Base-by-base conservation (phyloP, 495 filamentous ascomycete species). In the Hypoxylon trugodes region DNA sequence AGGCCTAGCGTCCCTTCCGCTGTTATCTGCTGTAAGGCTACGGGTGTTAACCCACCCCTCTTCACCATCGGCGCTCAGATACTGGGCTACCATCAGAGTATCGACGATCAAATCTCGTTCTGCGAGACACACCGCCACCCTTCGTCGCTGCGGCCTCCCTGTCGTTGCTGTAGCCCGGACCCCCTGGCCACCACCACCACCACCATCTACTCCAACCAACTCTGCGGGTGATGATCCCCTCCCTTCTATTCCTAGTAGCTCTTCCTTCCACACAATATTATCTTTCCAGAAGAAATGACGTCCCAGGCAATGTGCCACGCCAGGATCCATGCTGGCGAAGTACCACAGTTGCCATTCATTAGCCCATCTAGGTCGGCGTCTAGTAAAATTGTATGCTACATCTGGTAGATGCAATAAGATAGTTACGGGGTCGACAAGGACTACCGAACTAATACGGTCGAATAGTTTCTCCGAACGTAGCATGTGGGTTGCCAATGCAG, bases 371-470 rank as follows among this genome's bases (percentile, higher is more conserved):
- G 87, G 87, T 38, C 69, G 70, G 2, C 87, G 79, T 24, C 76
- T 67, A 9, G 83, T 87, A 66, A 90, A 90, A 66, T 90, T 90
- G 77, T 86, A 90, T n/a, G 86, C 86, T 35, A 90, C 85, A 57
- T 88, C 81, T 19, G 87, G 87, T 8, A 87, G 72, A 69, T 90
- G 87, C 26, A 90, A 75, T 16, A 89, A 62, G 24, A 90, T 78
- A 3, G 80, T 81, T n/a, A 90, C 85, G 1, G 87, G 87, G 68
- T 90, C 87, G 24, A 89, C 78, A 16, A 90, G 73, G 5, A 90
- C 65, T 2, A 83, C 52, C 2, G 81, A 74, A 4, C 74, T 71
- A 15, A 88, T 80, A 8, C 76, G 74, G 7, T 64, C 50, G 21
- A 73, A 72, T 6, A 84, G 65, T 6, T 41, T 53, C 1, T 71